phyloP scores from a whole-genome alignment of 2,329 filamentous ascomycete genomes.

The Aspergillus bombycis region DNA sequence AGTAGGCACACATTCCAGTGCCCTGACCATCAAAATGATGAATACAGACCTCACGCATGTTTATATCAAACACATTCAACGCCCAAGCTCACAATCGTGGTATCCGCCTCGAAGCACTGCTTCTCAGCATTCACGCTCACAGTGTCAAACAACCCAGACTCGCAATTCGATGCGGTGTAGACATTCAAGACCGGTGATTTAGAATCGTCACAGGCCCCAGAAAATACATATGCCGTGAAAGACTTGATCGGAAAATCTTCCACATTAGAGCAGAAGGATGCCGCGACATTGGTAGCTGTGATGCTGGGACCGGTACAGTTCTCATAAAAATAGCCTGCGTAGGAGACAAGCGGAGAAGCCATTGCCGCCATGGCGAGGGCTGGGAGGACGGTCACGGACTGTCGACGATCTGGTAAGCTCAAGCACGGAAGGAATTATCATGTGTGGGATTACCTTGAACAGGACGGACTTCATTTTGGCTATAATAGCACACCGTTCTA shows the following conservation, averaged over 20 bases:
- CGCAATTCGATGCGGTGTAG: not conserved
- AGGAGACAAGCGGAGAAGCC: not conserved
- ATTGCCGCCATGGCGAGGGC: not conserved
- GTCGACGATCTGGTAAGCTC: not conserved
- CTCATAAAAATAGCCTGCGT: not conserved
- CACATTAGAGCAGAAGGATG: conserved; percentile 17
- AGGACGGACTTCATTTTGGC: not conserved
- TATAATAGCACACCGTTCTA: not conserved
- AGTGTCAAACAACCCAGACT: not conserved
- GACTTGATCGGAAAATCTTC: conserved; percentile 22
- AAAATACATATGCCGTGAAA: conserved; percentile 18
- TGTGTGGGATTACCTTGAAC: not conserved
- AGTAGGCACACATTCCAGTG: not conserved
- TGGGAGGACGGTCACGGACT: not conserved
- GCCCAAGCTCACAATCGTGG: not conserved
- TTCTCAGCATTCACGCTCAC: not conserved
- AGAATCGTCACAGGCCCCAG: conserved; percentile 20
- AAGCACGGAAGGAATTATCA: not conserved
- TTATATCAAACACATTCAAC: not conserved
- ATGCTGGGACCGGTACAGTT: conserved; percentile 9
- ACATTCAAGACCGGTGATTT: not conserved
- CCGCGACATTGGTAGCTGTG: conserved; percentile 12
- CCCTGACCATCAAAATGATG: not conserved
- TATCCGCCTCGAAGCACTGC: not conserved
- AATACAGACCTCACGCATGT: not conserved